Evolutionary conservation across 2,329 filamentous ascomycete genomes (phyloP), one percentile per base, ranked within the genome.

Genomic region (Spiromastix sp.): DNA sequence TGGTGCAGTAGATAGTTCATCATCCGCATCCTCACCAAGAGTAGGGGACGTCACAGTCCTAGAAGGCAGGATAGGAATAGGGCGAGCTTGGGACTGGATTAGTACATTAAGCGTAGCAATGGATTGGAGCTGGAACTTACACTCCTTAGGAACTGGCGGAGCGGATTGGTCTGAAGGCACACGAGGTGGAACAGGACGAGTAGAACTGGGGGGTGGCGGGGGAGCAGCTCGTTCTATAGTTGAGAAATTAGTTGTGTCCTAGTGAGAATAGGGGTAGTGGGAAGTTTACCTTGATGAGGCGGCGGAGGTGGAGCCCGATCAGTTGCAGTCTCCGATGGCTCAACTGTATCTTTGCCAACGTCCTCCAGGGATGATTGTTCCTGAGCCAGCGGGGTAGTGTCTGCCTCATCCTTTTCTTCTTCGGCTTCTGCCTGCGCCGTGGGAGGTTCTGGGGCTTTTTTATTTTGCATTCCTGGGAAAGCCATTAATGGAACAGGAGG

Each of bases 21-120:
- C 87, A 48, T 93, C 87, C 28, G 87, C 91, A 54, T 82, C 84
- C 2, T 85, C 93, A 19, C 85, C 86, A 41, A 81, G 72, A 39
- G 78, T 85, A 30, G 77, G 78, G 26, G 83, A 83, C 31, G 71
- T 67, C 11, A 73, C 53, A 28, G 66, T 64, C 22, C 70, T 62
- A 25, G 72, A 63, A 33, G 72, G 67, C 26, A 66, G 66, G 21
- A 66, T 65, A 32, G 73, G 74, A 2, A 69, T 65, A 30, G 79
- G 75, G 32, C 79, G 81, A 48, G 74, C 81, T 85, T 15, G 18
- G 48, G 16, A 48, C 33, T 37, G 22, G 40, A 51, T 16, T 22
- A 21, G 17, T 7, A 13, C 24, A n/a, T 30, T 11, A 5, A 13
- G 21, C 15, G 4, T 7, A 4, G 19, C 16, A 13, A 15, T 10